Conservation (phyloP, 768 basidiomycete genomes). For the Russula sp. region DNA sequence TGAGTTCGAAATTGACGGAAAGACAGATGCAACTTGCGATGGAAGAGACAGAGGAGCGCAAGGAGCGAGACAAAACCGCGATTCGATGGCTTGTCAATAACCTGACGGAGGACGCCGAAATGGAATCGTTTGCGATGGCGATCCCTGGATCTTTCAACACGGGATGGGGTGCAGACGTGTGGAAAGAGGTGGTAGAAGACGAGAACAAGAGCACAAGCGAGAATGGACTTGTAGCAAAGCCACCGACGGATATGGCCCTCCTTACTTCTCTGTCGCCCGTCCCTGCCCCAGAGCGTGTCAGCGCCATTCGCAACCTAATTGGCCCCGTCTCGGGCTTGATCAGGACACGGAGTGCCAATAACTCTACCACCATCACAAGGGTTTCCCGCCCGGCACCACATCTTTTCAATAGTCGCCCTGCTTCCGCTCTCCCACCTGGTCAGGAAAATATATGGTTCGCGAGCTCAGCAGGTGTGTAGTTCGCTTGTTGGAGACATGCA, state of each 20-base stretch:
- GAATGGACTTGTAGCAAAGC: no score
- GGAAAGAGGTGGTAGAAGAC: neutral
- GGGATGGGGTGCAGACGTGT: constrained; percentile 11
- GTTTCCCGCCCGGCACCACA: neutral
- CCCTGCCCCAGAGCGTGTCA: neutral
- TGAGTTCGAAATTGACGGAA: neutral
- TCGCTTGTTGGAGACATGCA: constrained; percentile 12
- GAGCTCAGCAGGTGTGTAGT: constrained; percentile 10
- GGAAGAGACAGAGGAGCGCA: neutral
- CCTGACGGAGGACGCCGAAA: neutral
- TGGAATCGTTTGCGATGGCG: neutral
- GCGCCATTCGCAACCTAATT: neutral
- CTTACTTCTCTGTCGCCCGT: neutral
- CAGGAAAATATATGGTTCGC: neutral
- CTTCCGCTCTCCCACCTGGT: neutral
- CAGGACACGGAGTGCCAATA: neutral
- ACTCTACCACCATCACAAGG: no score
- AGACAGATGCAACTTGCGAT: constrained; percentile 2
- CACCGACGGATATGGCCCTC: neutral
- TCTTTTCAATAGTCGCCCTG: neutral
- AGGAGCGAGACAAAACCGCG: neutral
- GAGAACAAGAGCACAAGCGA: neutral
- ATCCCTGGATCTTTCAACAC: constrained; percentile 15
- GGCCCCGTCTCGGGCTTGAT: neutral
- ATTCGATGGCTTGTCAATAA: neutral